Conservation (phyloP, 2,329 filamentous ascomycete genomes). For the Pestalotiopsis sp. region DNA sequence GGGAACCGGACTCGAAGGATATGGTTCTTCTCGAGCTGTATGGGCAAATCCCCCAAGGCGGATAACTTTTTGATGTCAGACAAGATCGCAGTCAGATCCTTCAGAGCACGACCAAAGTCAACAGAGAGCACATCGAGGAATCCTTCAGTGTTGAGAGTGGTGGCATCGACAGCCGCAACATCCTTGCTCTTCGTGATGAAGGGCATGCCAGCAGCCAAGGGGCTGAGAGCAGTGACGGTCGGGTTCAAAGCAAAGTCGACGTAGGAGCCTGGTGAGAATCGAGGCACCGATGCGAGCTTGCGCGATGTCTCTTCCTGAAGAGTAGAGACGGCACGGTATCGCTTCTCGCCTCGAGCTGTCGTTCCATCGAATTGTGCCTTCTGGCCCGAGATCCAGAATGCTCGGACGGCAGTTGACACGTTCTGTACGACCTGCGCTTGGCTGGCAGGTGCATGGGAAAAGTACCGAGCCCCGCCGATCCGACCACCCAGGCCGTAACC, state of each 20-base stretch:
- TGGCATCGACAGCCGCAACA: constrained; percentile 42
- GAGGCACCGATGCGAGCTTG: constrained; percentile 64
- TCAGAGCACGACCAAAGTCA: constrained; percentile 85
- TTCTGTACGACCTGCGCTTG: constrained; percentile 93
- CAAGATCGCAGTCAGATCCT: constrained; percentile 78
- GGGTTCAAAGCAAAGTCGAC: constrained; percentile 89
- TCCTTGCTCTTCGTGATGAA: constrained; percentile 44
- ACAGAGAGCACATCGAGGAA: constrained; percentile 83
- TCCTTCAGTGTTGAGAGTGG: constrained; percentile 78
- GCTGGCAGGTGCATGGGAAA: constrained; percentile 83
- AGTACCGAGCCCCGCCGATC: constrained; percentile 77
- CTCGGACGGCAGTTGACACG: constrained; percentile 89
- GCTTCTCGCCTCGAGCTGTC: constrained; percentile 72
- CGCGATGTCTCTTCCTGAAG: constrained; percentile 74
- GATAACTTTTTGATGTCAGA: constrained; percentile 81
- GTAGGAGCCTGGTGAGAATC: constrained; percentile 71
- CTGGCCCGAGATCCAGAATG: constrained; percentile 89
- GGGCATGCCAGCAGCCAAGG: constrained; percentile 62
- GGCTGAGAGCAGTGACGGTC: constrained; percentile 84
- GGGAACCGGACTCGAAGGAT: constrained; percentile 84
- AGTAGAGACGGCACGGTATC: constrained; percentile 76
- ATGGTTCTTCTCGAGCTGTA: constrained; percentile 69
- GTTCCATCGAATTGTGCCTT: constrained; percentile 86
- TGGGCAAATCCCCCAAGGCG: constrained; percentile 79
- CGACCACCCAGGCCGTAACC: constrained; percentile 82